phyloP scores from a whole-genome alignment of 176 grass and related monocot genomes.

The Triticum turgidum region DNA sequence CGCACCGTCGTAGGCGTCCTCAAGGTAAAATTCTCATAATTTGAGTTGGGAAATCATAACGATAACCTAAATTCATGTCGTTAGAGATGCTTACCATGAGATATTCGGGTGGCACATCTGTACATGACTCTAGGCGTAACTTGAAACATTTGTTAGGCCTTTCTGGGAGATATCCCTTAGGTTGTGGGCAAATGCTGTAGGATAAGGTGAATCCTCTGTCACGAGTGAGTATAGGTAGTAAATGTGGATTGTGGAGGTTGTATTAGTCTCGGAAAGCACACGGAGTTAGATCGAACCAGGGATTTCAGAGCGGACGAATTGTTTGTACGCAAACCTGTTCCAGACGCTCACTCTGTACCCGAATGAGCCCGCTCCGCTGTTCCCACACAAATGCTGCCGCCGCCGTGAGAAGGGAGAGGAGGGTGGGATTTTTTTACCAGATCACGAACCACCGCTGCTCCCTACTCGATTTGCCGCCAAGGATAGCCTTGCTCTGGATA shows the following conservation, averaged over 20 bases:
- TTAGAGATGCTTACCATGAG: background rate
- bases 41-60: slow-evolving; percentile 5
- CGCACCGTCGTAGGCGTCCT: slow-evolving; percentile 89
- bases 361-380: no score
- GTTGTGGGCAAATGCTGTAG: background rate
- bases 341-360: no score
- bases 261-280: background rate
- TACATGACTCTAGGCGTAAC: background rate
- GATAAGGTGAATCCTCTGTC: background rate
- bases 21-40: slow-evolving; percentile 49
- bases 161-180: background rate
- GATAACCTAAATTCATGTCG: background rate
- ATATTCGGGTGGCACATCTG: background rate
- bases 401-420: no score
- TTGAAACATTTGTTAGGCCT: background rate
- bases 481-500: no score
- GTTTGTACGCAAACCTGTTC: no score
- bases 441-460: no score
- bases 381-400: no score
- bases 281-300: no score
- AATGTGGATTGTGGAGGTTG: background rate
- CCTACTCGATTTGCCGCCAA: no score
- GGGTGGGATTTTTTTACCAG: no score
- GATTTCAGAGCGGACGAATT: no score
- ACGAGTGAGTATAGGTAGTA: background rate